These are phyloP conservation scores for Ceratocystis colombiana DNA, from an alignment of 2,329 filamentous ascomycete species.

Conservation along the genomic window DNA sequence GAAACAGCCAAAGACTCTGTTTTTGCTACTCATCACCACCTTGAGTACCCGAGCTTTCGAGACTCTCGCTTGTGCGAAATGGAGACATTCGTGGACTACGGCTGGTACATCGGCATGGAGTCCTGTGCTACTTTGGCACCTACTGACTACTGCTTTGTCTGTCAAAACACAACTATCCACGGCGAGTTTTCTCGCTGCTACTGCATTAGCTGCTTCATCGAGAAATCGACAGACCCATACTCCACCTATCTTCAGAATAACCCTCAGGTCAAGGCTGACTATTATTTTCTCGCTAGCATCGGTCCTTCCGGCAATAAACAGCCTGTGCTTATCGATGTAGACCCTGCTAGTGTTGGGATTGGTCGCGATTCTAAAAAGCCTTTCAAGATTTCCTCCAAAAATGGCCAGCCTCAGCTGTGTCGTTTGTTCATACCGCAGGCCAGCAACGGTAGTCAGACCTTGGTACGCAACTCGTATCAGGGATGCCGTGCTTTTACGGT, in stretches of 20 bases:
- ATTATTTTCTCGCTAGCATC: neutral
- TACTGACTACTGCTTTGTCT: conserved; percentile 3
- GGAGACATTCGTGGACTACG: neutral
- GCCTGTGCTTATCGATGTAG: neutral
- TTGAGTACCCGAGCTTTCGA: neutral
- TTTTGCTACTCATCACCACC: neutral
- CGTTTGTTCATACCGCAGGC: neutral
- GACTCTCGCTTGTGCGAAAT: neutral
- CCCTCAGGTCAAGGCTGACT: neutral
- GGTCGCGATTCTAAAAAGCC: neutral
- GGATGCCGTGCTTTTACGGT: neutral
- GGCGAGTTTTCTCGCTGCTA: conserved; percentile 9
- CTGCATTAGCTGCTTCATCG: neutral
- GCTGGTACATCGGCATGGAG: neutral
- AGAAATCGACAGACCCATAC: neutral
- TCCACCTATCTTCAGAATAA: neutral
- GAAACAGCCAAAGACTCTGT: too few species aligned
- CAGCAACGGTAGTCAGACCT: neutral
- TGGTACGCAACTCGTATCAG: neutral
- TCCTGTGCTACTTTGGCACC: neutral
- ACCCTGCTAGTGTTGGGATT: neutral
- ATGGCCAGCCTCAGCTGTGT: neutral
- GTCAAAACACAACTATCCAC: conserved; percentile 1
- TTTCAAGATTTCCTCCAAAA: neutral
- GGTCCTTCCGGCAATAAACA: neutral